phyloP scores from a whole-genome alignment of 1,284 basidiomycete genomes.

The Austroboletus sp. region DNA sequence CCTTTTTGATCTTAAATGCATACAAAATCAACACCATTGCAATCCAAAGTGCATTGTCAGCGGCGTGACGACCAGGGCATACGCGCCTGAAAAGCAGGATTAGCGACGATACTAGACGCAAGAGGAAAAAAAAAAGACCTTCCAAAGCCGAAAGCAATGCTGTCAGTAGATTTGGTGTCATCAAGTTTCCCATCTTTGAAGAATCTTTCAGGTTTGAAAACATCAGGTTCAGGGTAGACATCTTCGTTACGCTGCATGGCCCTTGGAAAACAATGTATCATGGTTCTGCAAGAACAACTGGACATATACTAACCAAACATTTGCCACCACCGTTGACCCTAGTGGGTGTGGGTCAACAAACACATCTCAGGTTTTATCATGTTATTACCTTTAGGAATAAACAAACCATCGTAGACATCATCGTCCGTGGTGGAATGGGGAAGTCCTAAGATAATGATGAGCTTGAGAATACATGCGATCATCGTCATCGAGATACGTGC shows the following conservation, averaged over 20 bases:
- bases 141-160: conserved; percentile 41
- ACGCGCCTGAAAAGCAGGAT: conserved; percentile 11
- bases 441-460: conserved; percentile 34
- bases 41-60: conserved; percentile 25
- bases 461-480: neutral
- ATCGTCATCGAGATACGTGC: neutral
- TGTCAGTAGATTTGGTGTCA: conserved; percentile 32
- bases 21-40: conserved; percentile 20
- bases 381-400: conserved; percentile 37
- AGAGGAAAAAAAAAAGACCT: conserved; percentile 14
- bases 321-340: conserved; percentile 38
- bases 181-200: conserved; percentile 18
- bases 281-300: neutral
- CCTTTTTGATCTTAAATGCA: conserved; percentile 19
- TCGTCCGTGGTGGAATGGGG: conserved; percentile 39
- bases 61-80: conserved; percentile 26
- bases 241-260: conserved; percentile 38
- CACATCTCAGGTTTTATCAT: neutral
- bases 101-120: neutral
- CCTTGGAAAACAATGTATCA: conserved; percentile 26
- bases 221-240: conserved; percentile 36
- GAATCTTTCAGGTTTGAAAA: conserved; percentile 42
- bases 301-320: conserved; percentile 37
- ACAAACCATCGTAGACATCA: conserved; percentile 39
- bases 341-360: neutral